Evolutionary conservation across 345 rosid species (phyloP).

Genomic region (Carallia brachiata): DNA sequence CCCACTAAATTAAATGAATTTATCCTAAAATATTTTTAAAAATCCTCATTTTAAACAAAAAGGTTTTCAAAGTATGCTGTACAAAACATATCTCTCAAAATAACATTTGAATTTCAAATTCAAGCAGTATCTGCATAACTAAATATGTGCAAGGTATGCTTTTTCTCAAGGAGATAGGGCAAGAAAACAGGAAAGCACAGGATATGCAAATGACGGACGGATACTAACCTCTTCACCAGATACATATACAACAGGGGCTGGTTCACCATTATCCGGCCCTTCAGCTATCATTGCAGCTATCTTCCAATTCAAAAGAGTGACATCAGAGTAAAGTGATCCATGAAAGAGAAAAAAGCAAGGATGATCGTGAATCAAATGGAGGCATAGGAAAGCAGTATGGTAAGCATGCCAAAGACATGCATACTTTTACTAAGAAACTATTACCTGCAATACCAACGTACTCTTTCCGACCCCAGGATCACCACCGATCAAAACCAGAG

Average conservation of each 20-base stretch:
- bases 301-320: constrained; percentile 42
- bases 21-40: neutral
- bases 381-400: neutral
- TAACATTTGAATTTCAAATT: neutral
- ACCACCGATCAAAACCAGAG: constrained; percentile 84
- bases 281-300: constrained; percentile 71
- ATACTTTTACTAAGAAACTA: neutral
- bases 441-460: constrained; percentile 83
- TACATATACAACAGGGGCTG: constrained; percentile 76
- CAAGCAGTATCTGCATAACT: neutral
- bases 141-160: neutral
- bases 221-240: constrained; percentile 91
- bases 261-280: constrained; percentile 43
- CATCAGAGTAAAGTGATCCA: constrained; percentile 21
- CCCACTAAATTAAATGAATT: neutral
- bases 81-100: too few species aligned
- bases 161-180: neutral
- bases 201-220: neutral
- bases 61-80: too few species aligned
- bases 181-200: constrained; percentile 4
- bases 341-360: neutral
- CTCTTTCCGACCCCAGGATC: constrained; percentile 99
- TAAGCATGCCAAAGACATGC: neutral
- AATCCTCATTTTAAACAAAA: too few species aligned
- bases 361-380: neutral